These are phyloP conservation scores for Aspergillus novoparasiticus DNA, from an alignment of 2,329 filamentous ascomycete species.

Conservation along the genomic window DNA sequence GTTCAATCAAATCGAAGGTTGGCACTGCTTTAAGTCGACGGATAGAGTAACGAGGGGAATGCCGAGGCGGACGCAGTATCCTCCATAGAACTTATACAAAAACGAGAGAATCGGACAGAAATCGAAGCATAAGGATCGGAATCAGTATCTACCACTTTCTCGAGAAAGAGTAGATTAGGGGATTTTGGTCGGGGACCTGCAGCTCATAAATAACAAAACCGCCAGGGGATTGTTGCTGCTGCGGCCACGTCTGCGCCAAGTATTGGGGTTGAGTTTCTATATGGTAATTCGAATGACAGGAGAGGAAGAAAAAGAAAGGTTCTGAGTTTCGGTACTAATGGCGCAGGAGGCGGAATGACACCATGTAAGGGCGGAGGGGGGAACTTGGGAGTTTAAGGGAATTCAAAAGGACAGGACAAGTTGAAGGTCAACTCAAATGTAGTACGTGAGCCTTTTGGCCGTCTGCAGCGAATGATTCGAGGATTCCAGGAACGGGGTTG, in stretches of 20 bases:
- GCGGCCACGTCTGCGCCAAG: constrained; percentile 9
- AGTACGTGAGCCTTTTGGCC: background rate
- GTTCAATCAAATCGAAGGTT: background rate
- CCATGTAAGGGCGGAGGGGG: background rate
- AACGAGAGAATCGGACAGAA: background rate
- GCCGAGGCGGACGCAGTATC: constrained; percentile 1
- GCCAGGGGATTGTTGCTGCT: background rate
- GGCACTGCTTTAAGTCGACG: constrained; percentile 4
- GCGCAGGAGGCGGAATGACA: background rate
- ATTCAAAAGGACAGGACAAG: background rate
- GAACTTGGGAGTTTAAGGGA: background rate
- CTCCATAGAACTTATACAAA: constrained; percentile 5
- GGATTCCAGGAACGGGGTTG: background rate
- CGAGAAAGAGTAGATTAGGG: background rate
- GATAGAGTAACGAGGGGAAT: constrained; percentile 9
- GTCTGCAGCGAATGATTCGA: constrained; percentile 4
- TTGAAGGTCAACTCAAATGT: background rate
- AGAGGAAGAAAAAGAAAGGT: constrained; percentile 1
- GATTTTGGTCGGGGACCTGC: constrained; percentile 2
- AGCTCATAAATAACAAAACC: constrained; percentile 2
- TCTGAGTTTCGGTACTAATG: background rate
- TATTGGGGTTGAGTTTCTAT: background rate
- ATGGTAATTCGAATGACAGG: constrained; percentile 1
- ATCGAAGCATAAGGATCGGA: background rate
- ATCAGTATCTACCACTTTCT: background rate